Conservation (phyloP, 345 rosid species). For the Hibiscus syriacus region DNA sequence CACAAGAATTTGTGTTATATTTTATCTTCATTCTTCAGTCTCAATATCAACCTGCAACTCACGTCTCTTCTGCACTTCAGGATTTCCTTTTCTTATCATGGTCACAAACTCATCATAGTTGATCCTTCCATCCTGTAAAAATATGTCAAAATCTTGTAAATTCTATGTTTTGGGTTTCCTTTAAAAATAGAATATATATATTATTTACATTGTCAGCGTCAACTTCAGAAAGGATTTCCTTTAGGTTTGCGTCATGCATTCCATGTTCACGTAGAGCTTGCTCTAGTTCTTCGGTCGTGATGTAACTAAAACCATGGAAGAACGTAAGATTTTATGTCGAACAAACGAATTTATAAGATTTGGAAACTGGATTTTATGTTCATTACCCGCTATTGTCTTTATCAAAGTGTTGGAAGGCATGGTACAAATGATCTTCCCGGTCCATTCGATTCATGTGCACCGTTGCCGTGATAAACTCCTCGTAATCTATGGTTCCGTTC, state of each 20-base stretch:
- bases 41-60: too few species aligned
- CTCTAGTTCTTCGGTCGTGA: constrained; percentile 87
- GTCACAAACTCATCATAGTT: constrained; percentile 95
- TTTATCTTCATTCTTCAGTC: background rate
- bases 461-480: constrained; percentile 73
- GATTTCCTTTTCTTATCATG: constrained; percentile 97
- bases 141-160: background rate
- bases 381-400: constrained; percentile 77
- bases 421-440: constrained; percentile 65
- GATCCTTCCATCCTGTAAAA: constrained; percentile 74
- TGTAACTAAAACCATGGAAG: constrained; percentile 49
- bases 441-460: constrained; percentile 75
- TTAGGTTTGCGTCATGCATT: constrained; percentile 64
- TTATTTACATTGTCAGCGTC: constrained; percentile 74
- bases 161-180: background rate
- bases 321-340: too few species aligned
- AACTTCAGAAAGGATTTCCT: constrained; percentile 78
- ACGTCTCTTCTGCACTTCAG: constrained; percentile 81
- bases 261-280: constrained; percentile 80
- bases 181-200: background rate
- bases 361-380: background rate
- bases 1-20: background rate
- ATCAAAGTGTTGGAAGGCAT: constrained; percentile 81
- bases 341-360: too few species aligned
- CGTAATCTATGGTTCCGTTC: constrained; percentile 72